Base-by-base conservation (phyloP, 2,329 filamentous ascomycete species). In the Aspergillus piperis region DNA sequence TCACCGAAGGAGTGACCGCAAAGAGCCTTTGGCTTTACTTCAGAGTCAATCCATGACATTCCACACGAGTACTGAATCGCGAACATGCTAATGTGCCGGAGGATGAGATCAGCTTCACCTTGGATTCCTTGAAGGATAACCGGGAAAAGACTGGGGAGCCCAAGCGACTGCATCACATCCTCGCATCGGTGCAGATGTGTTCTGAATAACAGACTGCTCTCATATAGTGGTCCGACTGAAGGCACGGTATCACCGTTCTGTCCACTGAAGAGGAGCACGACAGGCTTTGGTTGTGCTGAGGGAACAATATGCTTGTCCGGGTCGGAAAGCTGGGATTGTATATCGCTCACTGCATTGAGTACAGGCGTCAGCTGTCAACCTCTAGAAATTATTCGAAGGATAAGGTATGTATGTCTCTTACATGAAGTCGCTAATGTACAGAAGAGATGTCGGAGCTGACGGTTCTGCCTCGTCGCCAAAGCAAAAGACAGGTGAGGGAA, bases 1-100 rank as follows among this genome's bases (percentile, higher is more conserved):
- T 79, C 68, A 4, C 77, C 77, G 57, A 79, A 72, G 57, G 72
- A 75, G 55, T 78, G 76, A 0, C 78, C 78, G 2, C 80, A 54
- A 2, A 80, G 19, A 0, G 70, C 66, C 5, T 61, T 65, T 5
- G 73, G 64, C 21, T 73, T 51, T 1, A 79, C 41, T 0, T 77
- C 77, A 10, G 64, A 66, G 17, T 77, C 74, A 3, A 79, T 70
- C 78, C 78, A 80, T 3, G 63, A 52, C 52, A 61, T 69, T 0
- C 77, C 76, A 21, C 65, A 73, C 0, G 78, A 60, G 53, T 78
- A 78, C 54, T 80, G 77, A 15, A 74, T 38, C 0, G 77, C 66
- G 47, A 80, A 78, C 0, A 78, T 59, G 36, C 66, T 66, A 5
- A 68, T 67, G 21, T 82, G 80, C 0, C 80, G 69, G n/a, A 61